These are phyloP conservation scores for Pleoardoris graminearum DNA, from an alignment of 2,329 filamentous ascomycete species.

Conservation along the genomic window DNA sequence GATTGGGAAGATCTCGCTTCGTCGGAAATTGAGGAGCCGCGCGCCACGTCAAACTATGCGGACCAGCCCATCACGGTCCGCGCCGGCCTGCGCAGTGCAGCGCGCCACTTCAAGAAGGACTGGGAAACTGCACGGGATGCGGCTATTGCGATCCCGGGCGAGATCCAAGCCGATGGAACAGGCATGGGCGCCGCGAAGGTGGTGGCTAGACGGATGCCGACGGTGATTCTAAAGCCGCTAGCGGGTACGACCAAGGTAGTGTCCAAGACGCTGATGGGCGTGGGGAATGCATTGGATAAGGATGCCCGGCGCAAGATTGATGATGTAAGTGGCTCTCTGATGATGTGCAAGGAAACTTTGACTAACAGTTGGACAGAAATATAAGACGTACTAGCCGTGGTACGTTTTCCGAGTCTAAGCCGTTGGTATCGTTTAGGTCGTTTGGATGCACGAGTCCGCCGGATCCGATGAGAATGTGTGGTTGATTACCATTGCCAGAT, in stretches of 20 bases:
- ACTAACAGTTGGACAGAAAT: slow-evolving; percentile 30
- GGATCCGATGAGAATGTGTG: too few relatives aligned
- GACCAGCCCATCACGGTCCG: slow-evolving; percentile 90
- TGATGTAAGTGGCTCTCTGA: slow-evolving; percentile 70
- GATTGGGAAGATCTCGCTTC: slow-evolving; percentile 64
- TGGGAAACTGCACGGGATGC: slow-evolving; percentile 85
- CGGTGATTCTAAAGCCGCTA: slow-evolving; percentile 85
- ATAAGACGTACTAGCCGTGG: slow-evolving; percentile 34
- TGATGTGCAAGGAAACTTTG: slow-evolving; percentile 2
- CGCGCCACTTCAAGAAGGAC: slow-evolving; percentile 80
- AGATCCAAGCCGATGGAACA: slow-evolving; percentile 83
- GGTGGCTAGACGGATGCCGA: slow-evolving; percentile 82
- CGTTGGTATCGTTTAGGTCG: too few relatives aligned
- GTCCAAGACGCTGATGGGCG: slow-evolving; percentile 86
- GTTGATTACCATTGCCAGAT: too few relatives aligned
- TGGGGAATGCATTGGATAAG: slow-evolving; percentile 87
- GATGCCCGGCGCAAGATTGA: slow-evolving; percentile 78
- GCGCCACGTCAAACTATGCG: slow-evolving; percentile 87
- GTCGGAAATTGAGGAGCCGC: slow-evolving; percentile 69
- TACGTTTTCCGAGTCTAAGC: too few relatives aligned
- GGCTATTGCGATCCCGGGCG: slow-evolving; percentile 90
- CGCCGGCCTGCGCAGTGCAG: slow-evolving; percentile 82
- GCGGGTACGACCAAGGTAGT: slow-evolving; percentile 89
- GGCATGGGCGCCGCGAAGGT: slow-evolving; percentile 79
- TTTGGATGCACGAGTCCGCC: too few relatives aligned